Conservation (phyloP, 306 rosid species). For the Rosa persica region DNA sequence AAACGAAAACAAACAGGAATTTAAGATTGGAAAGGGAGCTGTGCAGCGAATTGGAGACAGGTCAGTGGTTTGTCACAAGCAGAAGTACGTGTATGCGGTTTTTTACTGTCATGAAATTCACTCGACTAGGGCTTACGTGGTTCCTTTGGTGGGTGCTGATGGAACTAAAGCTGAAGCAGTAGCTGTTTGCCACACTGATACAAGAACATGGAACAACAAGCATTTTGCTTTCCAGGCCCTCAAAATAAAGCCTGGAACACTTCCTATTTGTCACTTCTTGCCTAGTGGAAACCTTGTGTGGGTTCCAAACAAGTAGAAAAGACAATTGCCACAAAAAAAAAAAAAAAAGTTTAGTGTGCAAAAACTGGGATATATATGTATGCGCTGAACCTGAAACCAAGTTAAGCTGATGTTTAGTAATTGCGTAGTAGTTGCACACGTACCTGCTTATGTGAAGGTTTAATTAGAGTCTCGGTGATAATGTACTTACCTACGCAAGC, state of each 20-base stretch:
- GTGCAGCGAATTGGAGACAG: conserved; percentile 24
- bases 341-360: no score
- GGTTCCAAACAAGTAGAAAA: conserved; percentile 26
- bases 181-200: conserved; percentile 40
- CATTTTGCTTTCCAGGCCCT: conserved; percentile 27
- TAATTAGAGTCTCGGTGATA: no score
- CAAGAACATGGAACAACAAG: conserved; percentile 16
- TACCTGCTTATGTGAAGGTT: no score
- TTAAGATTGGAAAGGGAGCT: neutral
- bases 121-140: conserved; percentile 24
- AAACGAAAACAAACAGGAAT: conserved; percentile 10
- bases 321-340: no score
- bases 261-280: conserved; percentile 40
- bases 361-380: no score
- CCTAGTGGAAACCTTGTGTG: conserved; percentile 30
- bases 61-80: conserved; percentile 38
- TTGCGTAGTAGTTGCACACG: no score
- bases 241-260: conserved; percentile 41
- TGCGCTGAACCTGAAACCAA: no score
- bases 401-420: no score
- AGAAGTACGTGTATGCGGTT: conserved; percentile 35
- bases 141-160: conserved; percentile 33
- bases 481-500: no score
- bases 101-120: conserved; percentile 37
- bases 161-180: conserved; percentile 25